phyloP scores from a whole-genome alignment of 2,329 filamentous ascomycete genomes.

The Corinectria fuckeliana region DNA sequence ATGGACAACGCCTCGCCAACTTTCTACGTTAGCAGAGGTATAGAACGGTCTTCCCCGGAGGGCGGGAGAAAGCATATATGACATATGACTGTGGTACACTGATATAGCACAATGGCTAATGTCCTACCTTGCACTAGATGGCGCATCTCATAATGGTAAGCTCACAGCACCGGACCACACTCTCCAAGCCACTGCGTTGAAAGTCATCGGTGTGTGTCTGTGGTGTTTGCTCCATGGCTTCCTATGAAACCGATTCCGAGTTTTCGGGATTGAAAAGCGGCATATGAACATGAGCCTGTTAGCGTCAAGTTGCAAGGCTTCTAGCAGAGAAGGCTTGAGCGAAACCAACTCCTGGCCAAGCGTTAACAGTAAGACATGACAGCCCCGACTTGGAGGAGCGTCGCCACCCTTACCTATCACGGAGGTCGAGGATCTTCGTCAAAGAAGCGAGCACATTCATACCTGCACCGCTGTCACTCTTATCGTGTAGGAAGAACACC shows the following conservation, averaged over 20 bases:
- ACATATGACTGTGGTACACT: conserved; percentile 29
- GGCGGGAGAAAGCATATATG: conserved; percentile 18
- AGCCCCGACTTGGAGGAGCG: rapidly evolving
- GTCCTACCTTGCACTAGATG: conserved; percentile 16
- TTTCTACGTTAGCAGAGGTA: conserved; percentile 16
- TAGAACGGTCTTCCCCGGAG: conserved; percentile 3
- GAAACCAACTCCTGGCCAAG: conserved; percentile 28
- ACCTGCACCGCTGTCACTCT: not conserved
- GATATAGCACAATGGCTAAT: conserved; percentile 19
- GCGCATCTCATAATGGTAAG: conserved; percentile 24
- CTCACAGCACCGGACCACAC: conserved; percentile 6
- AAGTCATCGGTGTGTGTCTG: conserved; percentile 26
- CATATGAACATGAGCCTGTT: conserved; percentile 34
- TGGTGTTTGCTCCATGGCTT: conserved; percentile 21
- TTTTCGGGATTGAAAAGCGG: conserved; percentile 35
- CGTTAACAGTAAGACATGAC: not conserved
- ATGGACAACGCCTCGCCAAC: conserved; percentile 16
- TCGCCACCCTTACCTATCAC: conserved; percentile 29
- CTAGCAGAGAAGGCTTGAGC: conserved; percentile 26
- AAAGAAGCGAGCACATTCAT: conserved; percentile 30
- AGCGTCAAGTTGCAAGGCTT: conserved; percentile 25
- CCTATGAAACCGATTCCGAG: conserved; percentile 27
- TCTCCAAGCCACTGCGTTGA: conserved; percentile 23
- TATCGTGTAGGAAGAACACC: conserved; percentile 19
- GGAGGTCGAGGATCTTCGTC: conserved; percentile 30